phyloP scores from a whole-genome alignment of 2,329 filamentous ascomycete species.

The Neurospora sp. region DNA sequence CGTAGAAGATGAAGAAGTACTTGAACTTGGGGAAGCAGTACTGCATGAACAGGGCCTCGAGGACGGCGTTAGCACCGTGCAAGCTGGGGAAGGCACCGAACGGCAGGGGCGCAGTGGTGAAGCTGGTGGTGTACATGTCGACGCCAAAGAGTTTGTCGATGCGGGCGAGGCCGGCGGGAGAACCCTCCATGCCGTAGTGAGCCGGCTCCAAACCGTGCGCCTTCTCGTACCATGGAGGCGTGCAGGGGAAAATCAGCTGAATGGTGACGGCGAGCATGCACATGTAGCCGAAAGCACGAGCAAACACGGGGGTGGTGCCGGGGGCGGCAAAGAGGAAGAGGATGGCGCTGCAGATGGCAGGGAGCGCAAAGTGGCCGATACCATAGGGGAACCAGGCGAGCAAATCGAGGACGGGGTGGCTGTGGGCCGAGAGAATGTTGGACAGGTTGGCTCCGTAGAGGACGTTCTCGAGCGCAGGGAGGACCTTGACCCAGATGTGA shows the following conservation, averaged over 20 bases:
- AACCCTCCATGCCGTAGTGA: constrained; percentile 84
- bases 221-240: constrained; percentile 95
- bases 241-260: constrained; percentile 85
- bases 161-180: constrained; percentile 78
- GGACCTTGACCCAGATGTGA: constrained; percentile 89
- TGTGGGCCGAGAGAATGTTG: constrained; percentile 88
- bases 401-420: constrained; percentile 72
- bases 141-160: constrained; percentile 86
- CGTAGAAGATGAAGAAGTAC: constrained; percentile 72
- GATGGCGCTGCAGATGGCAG: constrained; percentile 64
- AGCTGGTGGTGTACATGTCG: constrained; percentile 86
- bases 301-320: constrained; percentile 74
- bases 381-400: constrained; percentile 93
- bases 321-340: constrained; percentile 88
- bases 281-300: constrained; percentile 84
- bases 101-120: constrained; percentile 81
- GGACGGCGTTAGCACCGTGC: constrained; percentile 79
- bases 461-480: constrained; percentile 91
- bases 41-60: constrained; percentile 88
- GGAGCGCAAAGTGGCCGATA: constrained; percentile 79
- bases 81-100: constrained; percentile 94
- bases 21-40: constrained; percentile 80
- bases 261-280: constrained; percentile 80
- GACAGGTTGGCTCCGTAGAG: constrained; percentile 92
- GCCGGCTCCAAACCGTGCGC: constrained; percentile 82